Base-by-base conservation (phyloP, 805 yeast genomes). In the Kodamaea jinghongensis region DNA sequence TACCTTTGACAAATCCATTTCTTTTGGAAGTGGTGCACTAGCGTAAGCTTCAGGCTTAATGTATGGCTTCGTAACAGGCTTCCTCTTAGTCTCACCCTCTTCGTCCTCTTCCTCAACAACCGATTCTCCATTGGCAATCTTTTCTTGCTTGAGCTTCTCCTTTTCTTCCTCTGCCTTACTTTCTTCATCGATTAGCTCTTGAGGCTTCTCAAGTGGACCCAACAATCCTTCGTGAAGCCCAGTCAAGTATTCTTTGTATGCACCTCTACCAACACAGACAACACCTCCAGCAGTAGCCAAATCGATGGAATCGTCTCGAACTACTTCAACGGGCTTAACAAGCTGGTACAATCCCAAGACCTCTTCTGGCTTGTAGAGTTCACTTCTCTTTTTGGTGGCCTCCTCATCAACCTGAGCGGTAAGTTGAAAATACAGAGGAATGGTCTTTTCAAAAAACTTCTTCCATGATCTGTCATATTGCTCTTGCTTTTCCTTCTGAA, bases 221-320 rank as follows among this genome's bases (percentile, higher is more conserved):
- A 93, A 63, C 56, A 93, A 72, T 4, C 99, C 99, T 66, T 93
- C 99, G 51, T 93, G 96, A 8, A 93, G 58, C 7, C 99, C 99
- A 31, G 76, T 73, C 38, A 93, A 58, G 57, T 88, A 93, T 69
- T 93, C 99, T 60, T 91, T 91, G 60, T 78, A 93, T 0, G 97
- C 91, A 42, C 99, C 99, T 58, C 99, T 75, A 4, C 99, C 99
- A 17, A 93, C 66, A 57, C 96, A 86, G 14, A 93, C 75, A 9
- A 89, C 83, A 31, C 98, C 99, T 17, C 97, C 97, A 6, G 81
- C 76, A 20, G 70, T 52, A 10, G 57, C 56, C 2, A 78, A 73
- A 23, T 70, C 69, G 2, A 48, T 36, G 3, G 63, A 70, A 23
- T 69, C 60, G 2, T 79, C 69, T 54, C 80, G 82, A 38, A 79